Conservation (phyloP, 2,329 filamentous ascomycete species). For the Trichoderma hamatum region DNA sequence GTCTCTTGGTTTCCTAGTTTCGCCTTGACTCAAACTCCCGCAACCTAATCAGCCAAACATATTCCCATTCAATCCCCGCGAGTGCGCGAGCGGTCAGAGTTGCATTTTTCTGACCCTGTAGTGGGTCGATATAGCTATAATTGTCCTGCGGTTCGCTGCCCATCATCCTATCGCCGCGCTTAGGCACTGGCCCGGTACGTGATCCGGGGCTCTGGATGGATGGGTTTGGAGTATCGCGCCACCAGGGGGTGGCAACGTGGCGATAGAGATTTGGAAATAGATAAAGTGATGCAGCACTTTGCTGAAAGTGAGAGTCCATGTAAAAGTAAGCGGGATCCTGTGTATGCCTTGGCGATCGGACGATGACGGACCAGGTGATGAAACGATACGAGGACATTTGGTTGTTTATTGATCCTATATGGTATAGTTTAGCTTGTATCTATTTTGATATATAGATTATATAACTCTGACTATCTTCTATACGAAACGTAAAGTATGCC, state of each 20-base stretch:
- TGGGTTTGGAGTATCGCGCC: neutral
- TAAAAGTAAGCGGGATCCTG: neutral
- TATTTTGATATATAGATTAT: neutral
- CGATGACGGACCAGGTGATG: neutral
- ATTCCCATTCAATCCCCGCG: neutral
- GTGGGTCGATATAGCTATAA: neutral
- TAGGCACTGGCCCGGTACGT: neutral
- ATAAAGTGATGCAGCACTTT: neutral
- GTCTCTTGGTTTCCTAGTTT: neutral
- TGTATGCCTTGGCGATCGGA: neutral
- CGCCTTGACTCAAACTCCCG: neutral
- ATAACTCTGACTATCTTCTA: neutral
- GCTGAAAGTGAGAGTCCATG: neutral
- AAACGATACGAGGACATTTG: neutral
- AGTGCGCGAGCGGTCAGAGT: neutral
- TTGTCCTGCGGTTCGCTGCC: neutral
- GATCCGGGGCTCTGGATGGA: neutral
- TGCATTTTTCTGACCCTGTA: neutral
- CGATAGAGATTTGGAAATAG: neutral
- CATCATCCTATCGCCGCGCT: neutral
- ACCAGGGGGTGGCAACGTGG: conserved; percentile 11
- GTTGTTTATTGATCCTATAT: neutral
- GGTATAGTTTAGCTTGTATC: neutral
- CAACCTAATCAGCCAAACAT: neutral
- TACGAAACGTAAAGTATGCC: neutral